Conservation (phyloP, 495 filamentous ascomycete species). For the Hapsidospora chrysogenum region DNA sequence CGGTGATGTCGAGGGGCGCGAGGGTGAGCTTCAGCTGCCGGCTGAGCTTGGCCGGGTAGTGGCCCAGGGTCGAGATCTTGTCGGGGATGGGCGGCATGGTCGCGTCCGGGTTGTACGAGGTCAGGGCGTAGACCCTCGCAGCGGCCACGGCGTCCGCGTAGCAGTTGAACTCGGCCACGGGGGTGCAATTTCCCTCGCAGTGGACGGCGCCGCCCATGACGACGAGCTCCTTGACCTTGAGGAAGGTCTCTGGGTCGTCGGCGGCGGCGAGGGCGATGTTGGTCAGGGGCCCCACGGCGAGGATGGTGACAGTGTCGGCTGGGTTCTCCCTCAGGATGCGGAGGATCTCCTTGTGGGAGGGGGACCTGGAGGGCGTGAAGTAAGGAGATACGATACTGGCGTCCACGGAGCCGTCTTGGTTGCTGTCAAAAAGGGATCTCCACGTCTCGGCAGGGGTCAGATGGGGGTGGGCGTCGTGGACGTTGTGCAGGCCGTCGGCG, state of each 20-base stretch:
- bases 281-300: constrained; percentile 79
- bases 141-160: constrained; percentile 72
- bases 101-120: constrained; percentile 52
- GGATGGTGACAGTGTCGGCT: constrained; percentile 68
- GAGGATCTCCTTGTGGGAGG: constrained; percentile 74
- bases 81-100: constrained; percentile 46
- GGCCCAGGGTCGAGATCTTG: constrained; percentile 27
- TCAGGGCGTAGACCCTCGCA: constrained; percentile 78
- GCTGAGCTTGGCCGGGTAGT: constrained; percentile 52
- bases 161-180: constrained; percentile 69
- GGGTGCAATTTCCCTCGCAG: constrained; percentile 64
- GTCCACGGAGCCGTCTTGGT: constrained; percentile 22
- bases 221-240: constrained; percentile 75
- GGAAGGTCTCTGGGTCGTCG: constrained; percentile 70
- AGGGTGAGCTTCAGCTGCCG: constrained; percentile 54
- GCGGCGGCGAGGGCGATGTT: constrained; percentile 81
- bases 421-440: constrained; percentile 60
- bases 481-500: constrained; percentile 76
- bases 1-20: constrained; percentile 84
- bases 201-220: constrained; percentile 94
- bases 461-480: constrained; percentile 84
- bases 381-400: constrained; percentile 25
- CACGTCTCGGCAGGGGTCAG: constrained; percentile 69
- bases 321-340: constrained; percentile 61
- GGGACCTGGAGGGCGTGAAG: constrained; percentile 56